phyloP scores from a whole-genome alignment of 2,329 filamentous ascomycete genomes.

The Plenodomus lindquistii region DNA sequence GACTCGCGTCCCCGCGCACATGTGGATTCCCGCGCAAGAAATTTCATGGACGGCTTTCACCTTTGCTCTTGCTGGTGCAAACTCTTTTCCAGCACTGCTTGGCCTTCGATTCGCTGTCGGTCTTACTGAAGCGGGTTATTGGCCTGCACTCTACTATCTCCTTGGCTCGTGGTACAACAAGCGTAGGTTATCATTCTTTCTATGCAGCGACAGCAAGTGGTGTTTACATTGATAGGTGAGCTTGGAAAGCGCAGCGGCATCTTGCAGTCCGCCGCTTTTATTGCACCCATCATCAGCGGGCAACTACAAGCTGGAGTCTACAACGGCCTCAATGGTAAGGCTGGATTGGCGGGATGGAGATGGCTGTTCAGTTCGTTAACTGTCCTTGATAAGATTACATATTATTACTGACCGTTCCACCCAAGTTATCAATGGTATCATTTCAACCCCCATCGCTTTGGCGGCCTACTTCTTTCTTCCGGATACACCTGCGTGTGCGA shows the following conservation, averaged over 20 bases:
- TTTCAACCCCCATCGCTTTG: constrained; percentile 20
- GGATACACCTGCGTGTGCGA: constrained; percentile 20
- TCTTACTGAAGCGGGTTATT: constrained; percentile 17
- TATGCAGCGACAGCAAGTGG: constrained; percentile 29
- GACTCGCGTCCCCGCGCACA: constrained; percentile 17
- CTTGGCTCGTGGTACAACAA: constrained; percentile 46
- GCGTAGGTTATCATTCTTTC: no score
- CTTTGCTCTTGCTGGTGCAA: constrained; percentile 18
- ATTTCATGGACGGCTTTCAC: constrained; percentile 5
- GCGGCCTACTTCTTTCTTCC: constrained; percentile 22
- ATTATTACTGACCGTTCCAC: no score
- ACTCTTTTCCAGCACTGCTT: constrained; percentile 12
- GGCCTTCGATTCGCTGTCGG: constrained; percentile 14
- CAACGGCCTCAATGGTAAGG: constrained; percentile 61
- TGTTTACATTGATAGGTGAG: constrained; percentile 13
- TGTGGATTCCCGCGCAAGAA: constrained; percentile 15
- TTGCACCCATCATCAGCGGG: constrained; percentile 31
- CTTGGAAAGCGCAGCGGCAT: constrained; percentile 20
- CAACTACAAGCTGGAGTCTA: constrained; percentile 58
- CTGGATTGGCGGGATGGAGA: constrained; percentile 53
- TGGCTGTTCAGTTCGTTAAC: constrained; percentile 22
- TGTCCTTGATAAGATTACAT: background rate
- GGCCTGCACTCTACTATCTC: constrained; percentile 17
- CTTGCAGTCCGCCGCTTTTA: constrained; percentile 17
- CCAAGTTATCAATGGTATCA: constrained; percentile 24